These are phyloP conservation scores for Leptosphaerulina australis DNA, from an alignment of 2,329 filamentous ascomycete genomes.

Conservation along the genomic window DNA sequence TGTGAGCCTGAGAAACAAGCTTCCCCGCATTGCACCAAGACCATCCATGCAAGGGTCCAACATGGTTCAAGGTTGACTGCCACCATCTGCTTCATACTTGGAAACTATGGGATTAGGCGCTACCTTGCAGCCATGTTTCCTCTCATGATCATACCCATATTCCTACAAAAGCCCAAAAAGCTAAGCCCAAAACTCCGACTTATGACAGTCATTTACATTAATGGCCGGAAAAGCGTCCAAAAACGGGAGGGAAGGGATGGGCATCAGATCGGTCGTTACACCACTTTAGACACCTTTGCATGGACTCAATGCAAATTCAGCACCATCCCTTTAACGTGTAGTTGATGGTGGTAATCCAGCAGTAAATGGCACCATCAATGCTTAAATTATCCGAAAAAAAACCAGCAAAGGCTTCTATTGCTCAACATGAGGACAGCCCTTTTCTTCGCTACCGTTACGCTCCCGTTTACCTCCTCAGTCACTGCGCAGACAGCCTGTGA, in stretches of 20 bases:
- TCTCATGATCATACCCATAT: slow-evolving; percentile 8
- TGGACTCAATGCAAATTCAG: no score
- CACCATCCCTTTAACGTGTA: no score
- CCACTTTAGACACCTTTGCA: no score
- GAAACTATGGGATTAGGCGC: neutral
- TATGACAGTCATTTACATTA: neutral
- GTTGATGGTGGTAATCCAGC: neutral
- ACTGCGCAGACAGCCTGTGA: slow-evolving; percentile 24
- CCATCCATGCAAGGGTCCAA: slow-evolving; percentile 1
- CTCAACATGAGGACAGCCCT: slow-evolving; percentile 8
- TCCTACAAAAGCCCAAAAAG: neutral
- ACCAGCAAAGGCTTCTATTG: neutral
- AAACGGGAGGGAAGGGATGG: no score
- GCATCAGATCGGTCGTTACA: no score
- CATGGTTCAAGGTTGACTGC: neutral
- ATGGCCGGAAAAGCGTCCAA: neutral
- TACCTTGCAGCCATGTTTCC: neutral
- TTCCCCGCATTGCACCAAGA: slow-evolving; percentile 14
- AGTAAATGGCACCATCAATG: neutral
- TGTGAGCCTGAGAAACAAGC: slow-evolving; percentile 4
- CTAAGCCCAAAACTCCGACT: slow-evolving; percentile 2
- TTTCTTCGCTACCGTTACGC: slow-evolving; percentile 8
- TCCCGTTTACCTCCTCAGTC: slow-evolving; percentile 8
- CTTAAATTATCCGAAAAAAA: neutral
- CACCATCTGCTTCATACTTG: neutral